Evolutionary conservation across 208 protist species (phyloP), one percentile per base, ranked within the genome.

Genomic region (Acanthamoeba lenticulata): DNA sequence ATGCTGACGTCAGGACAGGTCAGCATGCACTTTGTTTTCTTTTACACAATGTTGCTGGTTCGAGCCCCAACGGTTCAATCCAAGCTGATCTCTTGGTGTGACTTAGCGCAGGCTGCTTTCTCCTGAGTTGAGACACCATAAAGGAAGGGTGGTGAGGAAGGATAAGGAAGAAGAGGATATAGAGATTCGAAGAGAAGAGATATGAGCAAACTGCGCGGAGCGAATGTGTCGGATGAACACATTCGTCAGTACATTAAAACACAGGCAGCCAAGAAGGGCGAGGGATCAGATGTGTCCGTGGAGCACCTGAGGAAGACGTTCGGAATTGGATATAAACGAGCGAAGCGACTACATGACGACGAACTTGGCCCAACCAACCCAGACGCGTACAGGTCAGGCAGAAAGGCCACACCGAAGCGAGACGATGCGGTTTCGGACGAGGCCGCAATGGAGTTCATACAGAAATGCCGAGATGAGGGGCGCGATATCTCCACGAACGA

Each of bases 211-310:
- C 13, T 11, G 77, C 27, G 77, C 13, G 77, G 77, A 38, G 47
- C n/a, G 34, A 29, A 86, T 11, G 77, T 86, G 21, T 15, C 77
- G n/a, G 77, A 86, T n/a, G 77, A 86, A 52, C 77, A 86, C 6
- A 86, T 86, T 86, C 77, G 77, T 19, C 77, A 86, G 32, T 86
- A 86, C 77, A 86, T 86, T 24, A 47, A 36, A 60, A 49, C 17
- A 5, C 47, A 38, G 1, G 62, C 44, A 11, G 47, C 40, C 40
- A 86, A 86, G 40, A 86, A 86, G 77, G 44, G 77, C 6, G 47
- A 86, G 40, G 77, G 47, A 29, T 47, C 44, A 36, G 77, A 57
- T 36, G 77, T 86, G 9, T 47, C 77, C 6, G 77, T 86, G n/a
- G 77, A 86, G 40, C 77, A 86, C 29, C 40, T 86, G 77, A 47